Conservation (phyloP, 768 basidiomycete genomes). For the Leccinum longicurvipes region DNA sequence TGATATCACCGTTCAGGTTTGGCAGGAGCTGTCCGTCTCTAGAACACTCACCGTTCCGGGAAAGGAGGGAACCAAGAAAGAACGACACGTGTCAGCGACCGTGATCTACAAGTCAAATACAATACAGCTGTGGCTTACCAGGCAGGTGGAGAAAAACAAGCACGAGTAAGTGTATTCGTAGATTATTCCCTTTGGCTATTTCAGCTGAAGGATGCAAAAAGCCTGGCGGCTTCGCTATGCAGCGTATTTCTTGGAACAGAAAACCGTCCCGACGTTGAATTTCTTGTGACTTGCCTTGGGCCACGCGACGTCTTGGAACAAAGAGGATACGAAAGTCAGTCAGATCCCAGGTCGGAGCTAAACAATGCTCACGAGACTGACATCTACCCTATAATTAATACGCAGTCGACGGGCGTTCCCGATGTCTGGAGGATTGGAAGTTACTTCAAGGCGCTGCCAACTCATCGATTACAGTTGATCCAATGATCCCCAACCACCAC, state of each 20-base stretch:
- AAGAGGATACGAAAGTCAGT: constrained; percentile 75
- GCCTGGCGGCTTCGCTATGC: constrained; percentile 80
- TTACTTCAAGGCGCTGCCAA: too few relatives aligned
- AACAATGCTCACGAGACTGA: constrained; percentile 10
- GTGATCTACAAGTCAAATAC: neutral
- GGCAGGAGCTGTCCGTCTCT: neutral
- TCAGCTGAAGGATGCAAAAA: constrained; percentile 23
- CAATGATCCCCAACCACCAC: too few relatives aligned
- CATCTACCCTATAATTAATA: too few relatives aligned
- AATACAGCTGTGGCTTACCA: too few relatives aligned
- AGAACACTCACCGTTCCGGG: neutral
- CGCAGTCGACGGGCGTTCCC: constrained; percentile 53
- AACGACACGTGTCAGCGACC: neutral
- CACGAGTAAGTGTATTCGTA: too few relatives aligned
- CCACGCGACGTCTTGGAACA: constrained; percentile 73
- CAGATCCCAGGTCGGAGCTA: neutral
- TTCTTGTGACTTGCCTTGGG: constrained; percentile 88
- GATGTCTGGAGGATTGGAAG: constrained; percentile 33
- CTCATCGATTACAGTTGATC: too few relatives aligned
- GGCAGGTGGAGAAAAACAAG: too few relatives aligned
- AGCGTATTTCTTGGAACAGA: constrained; percentile 69
- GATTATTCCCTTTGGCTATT: too few relatives aligned
- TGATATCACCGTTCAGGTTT: neutral
- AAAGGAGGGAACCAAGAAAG: neutral
- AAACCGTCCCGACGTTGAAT: constrained; percentile 79